These are phyloP conservation scores for Camillea tinctor DNA, from an alignment of 2,329 filamentous ascomycete species.

Conservation along the genomic window DNA sequence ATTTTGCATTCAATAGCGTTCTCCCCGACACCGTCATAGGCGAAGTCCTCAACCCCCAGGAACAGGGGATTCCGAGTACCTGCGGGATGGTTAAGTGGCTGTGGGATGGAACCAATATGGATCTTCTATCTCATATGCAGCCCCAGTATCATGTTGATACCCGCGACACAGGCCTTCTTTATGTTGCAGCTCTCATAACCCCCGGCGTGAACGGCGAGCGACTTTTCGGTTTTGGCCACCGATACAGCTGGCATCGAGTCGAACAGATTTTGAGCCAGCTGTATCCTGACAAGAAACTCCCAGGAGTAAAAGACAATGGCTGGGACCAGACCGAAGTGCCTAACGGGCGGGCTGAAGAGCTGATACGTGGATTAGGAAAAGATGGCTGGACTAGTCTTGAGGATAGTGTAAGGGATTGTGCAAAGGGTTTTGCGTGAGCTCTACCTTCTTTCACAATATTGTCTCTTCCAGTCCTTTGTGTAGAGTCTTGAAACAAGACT, in stretches of 20 bases:
- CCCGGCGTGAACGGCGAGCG: conserved; percentile 30
- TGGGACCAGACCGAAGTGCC: conserved; percentile 34
- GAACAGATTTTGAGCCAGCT: conserved; percentile 28
- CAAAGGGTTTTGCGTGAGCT: conserved; percentile 11
- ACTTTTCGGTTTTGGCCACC: conserved; percentile 31
- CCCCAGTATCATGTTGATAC: conserved; percentile 34
- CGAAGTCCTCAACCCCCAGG: conserved; percentile 26
- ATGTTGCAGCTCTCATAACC: conserved; percentile 30
- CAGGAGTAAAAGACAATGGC: conserved; percentile 21
- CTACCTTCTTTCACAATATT: background rate
- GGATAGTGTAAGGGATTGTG: conserved; percentile 30
- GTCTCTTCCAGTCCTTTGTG: background rate
- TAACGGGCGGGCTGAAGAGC: conserved; percentile 24
- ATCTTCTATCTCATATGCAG: conserved; percentile 19
- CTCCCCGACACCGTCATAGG: conserved; percentile 34
- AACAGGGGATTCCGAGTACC: conserved; percentile 32
- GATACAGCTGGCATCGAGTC: conserved; percentile 32
- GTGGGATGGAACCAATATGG: conserved; percentile 25
- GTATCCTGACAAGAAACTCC: conserved; percentile 28
- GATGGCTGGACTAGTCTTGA: conserved; percentile 31
- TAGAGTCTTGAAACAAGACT: background rate
- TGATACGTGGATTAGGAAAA: conserved; percentile 29
- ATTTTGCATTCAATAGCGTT: conserved; percentile 32
- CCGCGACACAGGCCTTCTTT: conserved; percentile 30
- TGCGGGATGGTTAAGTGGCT: conserved; percentile 33